Evolutionary conservation across 2,329 filamentous ascomycete genomes (phyloP), one percentile per base, ranked within the genome.

Genomic region (Amesomyces nigricolor): DNA sequence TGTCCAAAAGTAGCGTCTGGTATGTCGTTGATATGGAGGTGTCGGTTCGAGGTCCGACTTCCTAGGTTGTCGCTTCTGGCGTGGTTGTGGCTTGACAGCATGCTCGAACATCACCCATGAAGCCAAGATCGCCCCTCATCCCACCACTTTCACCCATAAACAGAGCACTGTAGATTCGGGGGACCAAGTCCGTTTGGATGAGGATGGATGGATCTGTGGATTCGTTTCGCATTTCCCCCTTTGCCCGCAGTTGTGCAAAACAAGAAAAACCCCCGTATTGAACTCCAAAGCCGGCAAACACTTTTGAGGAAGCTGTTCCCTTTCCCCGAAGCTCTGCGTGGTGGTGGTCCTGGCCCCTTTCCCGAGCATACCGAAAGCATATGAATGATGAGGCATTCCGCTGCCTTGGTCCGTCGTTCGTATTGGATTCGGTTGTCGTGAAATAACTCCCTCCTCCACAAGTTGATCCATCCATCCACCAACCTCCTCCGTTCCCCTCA

Each of bases 251-350:
- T 13, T 39, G 32, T 38, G 50, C 49, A 52, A 26, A 57, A 26
- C 38, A 22, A 57, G 26, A 35, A 50, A 30, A 29, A 17, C 35
- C 29, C 54, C 50, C 35, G 17, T 46, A 43, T 53, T 26, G n/a
- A 53, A 57, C 54, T 53, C 50, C 54, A 17, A 47, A 45, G 38
- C 53, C 53, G 47, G 53, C 47, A 35, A 32, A 54, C 22, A 47
- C 47, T 50, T 42, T 26, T 4, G 40, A 16, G 39, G 14, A 22
- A 47, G 26, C 29, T 30, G 26, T 30, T 11, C 10, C 10, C n/a
- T 29, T 19, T 32, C 13, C 14, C 38, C 46, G 30, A 38, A 48
- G 52, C 19, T 17, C 13, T 26, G 39, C 45, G 37, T 50, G 40
- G 42, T 50, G 40, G 42, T 35, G 29, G 35, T 40, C 53, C 47